Base-by-base conservation (phyloP, 2,329 filamentous ascomycete species). In the Furcasterigmium sp. region DNA sequence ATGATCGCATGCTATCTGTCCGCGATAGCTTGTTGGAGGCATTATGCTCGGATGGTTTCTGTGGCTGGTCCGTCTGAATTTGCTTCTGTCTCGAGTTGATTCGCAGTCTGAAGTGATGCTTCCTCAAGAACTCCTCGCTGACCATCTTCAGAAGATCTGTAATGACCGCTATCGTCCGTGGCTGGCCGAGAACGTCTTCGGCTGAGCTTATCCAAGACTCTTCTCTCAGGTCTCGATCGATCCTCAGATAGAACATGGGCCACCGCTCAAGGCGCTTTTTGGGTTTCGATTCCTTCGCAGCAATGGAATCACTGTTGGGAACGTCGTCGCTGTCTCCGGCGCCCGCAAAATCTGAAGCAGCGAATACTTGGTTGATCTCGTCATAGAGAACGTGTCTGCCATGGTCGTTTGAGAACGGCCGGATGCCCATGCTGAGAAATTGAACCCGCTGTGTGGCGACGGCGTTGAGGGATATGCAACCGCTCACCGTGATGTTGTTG, bases 181-280 rank as follows among this genome's bases (percentile, higher is more conserved):
- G 67, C 11, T 74, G 67, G 41, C 74, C 65, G 2, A 78, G 56
- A 11, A 73, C 18, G 3, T 58, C 50, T 17, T 64, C 58, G 18
- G 32, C 32, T 15, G 32, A 10, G 18, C 9, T 17, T 3, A 17
- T 35, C 8, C 11, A 9, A 11, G 15, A n/a, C 41, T 15, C 43
- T 37, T 37, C 42, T 18, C 43, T 44, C 30, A 75, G 54, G 3
- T 15, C 11, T 3, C 32, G 32, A 17, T 71, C 65, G 28, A 95
- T 76, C 21, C 79, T 79, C n/a, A 97, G 65, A 53, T 83, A 85
- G 55, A 95, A 97, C 82, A 91, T 91, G 0, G 91, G 90, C 82
- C 88, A 93, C 40, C 80, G 77, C 55, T 96, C 89, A 9, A 91
- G 68, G 0, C 81, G 74, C 57, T 87, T 91, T 35, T 70, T 73